phyloP scores from a whole-genome alignment of 192 early-diverging fungal species.

The Obelidium mucronatum region DNA sequence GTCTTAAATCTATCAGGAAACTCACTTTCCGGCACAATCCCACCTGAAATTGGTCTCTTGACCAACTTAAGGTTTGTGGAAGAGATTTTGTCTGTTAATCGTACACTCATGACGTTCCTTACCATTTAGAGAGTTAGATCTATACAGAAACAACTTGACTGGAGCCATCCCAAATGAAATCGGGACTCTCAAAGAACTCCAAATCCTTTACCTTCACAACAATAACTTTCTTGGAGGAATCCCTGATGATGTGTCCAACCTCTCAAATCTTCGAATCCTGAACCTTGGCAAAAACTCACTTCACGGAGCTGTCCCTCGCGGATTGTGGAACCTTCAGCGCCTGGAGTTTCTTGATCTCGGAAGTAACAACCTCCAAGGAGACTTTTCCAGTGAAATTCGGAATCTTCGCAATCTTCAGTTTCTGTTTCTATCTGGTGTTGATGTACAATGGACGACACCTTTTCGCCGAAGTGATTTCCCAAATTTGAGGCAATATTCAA shows the following conservation, averaged over 20 bases:
- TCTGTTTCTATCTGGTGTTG: not conserved
- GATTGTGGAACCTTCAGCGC: not conserved
- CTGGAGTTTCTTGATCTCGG: not conserved
- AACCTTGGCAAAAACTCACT: not conserved
- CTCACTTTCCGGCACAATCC: not conserved
- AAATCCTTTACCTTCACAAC: not conserved
- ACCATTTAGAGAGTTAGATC: not conserved
- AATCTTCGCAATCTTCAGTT: not conserved
- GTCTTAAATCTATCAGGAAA: not conserved
- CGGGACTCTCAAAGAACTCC: not conserved
- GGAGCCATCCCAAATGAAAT: slow-evolving; percentile 1
- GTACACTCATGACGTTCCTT: not conserved
- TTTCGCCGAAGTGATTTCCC: not conserved
- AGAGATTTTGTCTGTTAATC: slow-evolving; percentile 2
- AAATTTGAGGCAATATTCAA: not conserved
- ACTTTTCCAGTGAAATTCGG: not conserved
- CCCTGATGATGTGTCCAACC: not conserved
- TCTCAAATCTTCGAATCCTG: not conserved
- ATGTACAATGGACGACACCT: not conserved
- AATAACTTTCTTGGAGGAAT: not conserved
- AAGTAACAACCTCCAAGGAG: not conserved
- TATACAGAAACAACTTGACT: not conserved
- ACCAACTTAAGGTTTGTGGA: not conserved
- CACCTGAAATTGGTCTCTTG: not conserved
- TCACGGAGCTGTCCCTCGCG: not conserved